Percentiles rank a stretch among this genome's conserved stretches.
Evolutionary conservation across 192 early-diverging fungal genomes (phyloP).

Genomic region (Backusella psychrophila): DNA sequence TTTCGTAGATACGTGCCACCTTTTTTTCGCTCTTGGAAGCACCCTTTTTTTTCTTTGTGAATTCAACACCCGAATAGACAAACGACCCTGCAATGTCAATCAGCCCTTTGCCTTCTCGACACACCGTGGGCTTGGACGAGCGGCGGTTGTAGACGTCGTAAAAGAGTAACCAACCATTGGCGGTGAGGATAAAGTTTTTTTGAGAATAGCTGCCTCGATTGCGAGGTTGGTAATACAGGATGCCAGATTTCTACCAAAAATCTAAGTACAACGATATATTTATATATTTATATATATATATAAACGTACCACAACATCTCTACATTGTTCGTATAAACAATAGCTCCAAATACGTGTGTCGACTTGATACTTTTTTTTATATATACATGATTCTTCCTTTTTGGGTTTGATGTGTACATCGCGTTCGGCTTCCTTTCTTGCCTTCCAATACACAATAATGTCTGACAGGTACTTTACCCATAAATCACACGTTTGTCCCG

Average conservation of each 20-base stretch:
- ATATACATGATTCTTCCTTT: not conserved
- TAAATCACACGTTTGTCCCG: constrained; percentile 17
- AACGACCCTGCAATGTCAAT: constrained; percentile 27
- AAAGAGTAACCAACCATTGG: constrained; percentile 18
- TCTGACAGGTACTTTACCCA: constrained; percentile 23
- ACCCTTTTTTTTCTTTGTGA: not conserved
- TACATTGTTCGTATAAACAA: constrained; percentile 27
- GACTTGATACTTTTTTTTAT: constrained; percentile 10
- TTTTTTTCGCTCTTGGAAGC: not conserved
- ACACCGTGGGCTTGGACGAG: not conserved
- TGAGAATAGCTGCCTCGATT: constrained; percentile 23
- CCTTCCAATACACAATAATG: constrained; percentile 26
- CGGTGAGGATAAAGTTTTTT: constrained; percentile 19
- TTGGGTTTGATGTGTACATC: constrained; percentile 2
- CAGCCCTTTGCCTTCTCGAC: constrained; percentile 4
- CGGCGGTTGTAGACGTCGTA: constrained; percentile 19
- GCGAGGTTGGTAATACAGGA: constrained; percentile 22
- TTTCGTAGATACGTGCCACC: constrained; percentile 11
- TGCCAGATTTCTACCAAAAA: constrained; percentile 25
- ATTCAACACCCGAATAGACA: constrained; percentile 23
- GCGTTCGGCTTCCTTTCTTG: constrained; percentile 22
- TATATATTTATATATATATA: too few relatives aligned
- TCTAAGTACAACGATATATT: not conserved
- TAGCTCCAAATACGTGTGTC: constrained; percentile 31
- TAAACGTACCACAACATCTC: constrained; percentile 31